Percentiles rank a stretch among this genome's conserved stretches.
phyloP scores from a whole-genome alignment of 2,329 filamentous ascomycete genomes.

The Xylariaceae sp. region DNA sequence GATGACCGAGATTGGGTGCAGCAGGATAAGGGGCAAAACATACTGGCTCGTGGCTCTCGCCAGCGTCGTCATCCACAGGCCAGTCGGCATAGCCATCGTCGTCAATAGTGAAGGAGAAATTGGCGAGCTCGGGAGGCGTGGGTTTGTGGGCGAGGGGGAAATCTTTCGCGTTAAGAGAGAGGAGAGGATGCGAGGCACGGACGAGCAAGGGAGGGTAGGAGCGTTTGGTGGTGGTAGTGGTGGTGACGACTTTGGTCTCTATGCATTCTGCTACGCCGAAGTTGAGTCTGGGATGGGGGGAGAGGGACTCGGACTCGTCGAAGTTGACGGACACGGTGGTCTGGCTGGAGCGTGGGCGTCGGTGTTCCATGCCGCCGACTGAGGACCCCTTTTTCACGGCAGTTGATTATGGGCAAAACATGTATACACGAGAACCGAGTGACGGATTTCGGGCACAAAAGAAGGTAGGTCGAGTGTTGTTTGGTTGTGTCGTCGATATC shows the following conservation, averaged over 20 bases:
- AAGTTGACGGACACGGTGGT: slow-evolving; percentile 46
- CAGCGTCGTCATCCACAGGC: slow-evolving; percentile 21
- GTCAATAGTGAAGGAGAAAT: slow-evolving; percentile 68
- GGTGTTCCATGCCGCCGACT: slow-evolving; percentile 20
- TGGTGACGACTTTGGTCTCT: slow-evolving; percentile 74
- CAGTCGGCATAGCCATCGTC: slow-evolving; percentile 51
- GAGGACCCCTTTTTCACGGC: slow-evolving; percentile 10
- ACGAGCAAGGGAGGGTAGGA: slow-evolving; percentile 83
- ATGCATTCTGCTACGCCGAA: slow-evolving; percentile 62
- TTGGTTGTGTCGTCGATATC: neutral
- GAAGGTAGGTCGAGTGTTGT: neutral
- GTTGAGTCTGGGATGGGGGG: slow-evolving; percentile 42
- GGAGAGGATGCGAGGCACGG: slow-evolving; percentile 65
- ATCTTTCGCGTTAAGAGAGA: slow-evolving; percentile 76
- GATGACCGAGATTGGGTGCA: neutral
- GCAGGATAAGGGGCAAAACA: slow-evolving; percentile 6
- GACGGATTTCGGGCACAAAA: neutral
- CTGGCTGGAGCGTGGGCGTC: slow-evolving; percentile 37
- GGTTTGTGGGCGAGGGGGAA: slow-evolving; percentile 83
- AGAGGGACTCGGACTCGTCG: slow-evolving; percentile 36
- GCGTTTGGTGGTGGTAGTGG: slow-evolving; percentile 83
- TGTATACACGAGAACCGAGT: slow-evolving; percentile 8
- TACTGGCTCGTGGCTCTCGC: slow-evolving; percentile 18
- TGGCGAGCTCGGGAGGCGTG: slow-evolving; percentile 73
- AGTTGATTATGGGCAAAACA: slow-evolving; percentile 12